Conservation (phyloP, 1,284 basidiomycete species). For the Rhizoctonia solani region DNA sequence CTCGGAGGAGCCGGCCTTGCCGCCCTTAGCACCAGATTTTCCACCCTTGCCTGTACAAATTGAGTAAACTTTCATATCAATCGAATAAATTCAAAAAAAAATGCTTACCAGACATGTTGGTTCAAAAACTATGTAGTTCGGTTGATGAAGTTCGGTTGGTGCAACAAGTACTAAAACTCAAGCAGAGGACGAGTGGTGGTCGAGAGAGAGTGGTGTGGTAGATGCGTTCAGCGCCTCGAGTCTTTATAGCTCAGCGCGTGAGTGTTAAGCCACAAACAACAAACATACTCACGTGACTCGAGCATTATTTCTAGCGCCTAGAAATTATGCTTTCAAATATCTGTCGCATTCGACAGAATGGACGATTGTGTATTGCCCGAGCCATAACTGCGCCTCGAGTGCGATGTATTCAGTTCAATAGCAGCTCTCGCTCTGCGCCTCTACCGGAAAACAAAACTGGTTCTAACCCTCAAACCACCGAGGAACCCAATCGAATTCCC, state of each 20-base stretch:
- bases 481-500: not conserved
- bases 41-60: constrained; percentile 36
- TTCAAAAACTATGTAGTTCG: constrained; percentile 1
- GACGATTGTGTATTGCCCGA: not conserved
- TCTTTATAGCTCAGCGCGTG: constrained; percentile 30
- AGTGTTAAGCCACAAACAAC: constrained; percentile 31
- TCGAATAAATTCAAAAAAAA: constrained; percentile 8
- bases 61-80: not conserved
- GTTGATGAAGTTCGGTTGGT: constrained; percentile 3
- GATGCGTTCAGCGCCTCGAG: not conserved
- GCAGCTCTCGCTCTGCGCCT: too few species aligned
- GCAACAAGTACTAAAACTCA: not conserved
- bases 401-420: too few species aligned
- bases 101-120: constrained; percentile 31
- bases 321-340: constrained; percentile 20
- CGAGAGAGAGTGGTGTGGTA: not conserved
- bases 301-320: not conserved
- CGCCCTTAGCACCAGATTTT: constrained; percentile 45
- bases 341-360: not conserved
- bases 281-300: constrained; percentile 27
- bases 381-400: too few species aligned
- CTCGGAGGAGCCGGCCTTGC: constrained; percentile 45
- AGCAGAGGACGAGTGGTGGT: constrained; percentile 16
- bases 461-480: not conserved
- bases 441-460: too few species aligned